Evolutionary conservation across 371 early-diverging fungal species (phyloP), one percentile per base, ranked within the genome.

Genomic region (Mortierella sp.): DNA sequence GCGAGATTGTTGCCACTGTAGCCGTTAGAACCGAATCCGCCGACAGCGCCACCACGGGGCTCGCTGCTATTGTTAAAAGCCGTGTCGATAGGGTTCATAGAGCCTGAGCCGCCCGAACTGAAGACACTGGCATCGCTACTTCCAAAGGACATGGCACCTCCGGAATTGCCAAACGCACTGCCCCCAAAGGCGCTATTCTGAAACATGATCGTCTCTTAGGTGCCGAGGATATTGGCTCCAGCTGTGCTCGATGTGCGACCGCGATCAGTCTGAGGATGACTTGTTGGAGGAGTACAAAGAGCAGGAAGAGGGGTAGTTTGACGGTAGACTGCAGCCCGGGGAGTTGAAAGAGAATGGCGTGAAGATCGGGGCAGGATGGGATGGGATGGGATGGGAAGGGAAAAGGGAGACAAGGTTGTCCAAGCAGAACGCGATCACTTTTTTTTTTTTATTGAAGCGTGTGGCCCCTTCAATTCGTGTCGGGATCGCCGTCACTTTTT

Each of bases 1-100:
- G 34, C 7, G 7, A 7, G 34, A 38, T 38, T 41, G 9, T 38
- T 26, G 9, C 27, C 38, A 13, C 26, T 43, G 18, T 39, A 38
- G 49, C 42, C 41, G n/a, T 63, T 55, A 3, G 34, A 34, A 34
- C 34, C 10, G 34, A 63, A 59, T 38, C 24, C 50, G 27, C 57
- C 45, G 5, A 18, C 34, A 31, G 34, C 53, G 53, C 38, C 50
- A 26, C 7, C 19, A 21, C 58, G 24, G 3, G 38, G 24, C 14
- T 23, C 19, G 42, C 23, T 39, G 4, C 26, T 63, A 14, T 9
- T 34, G 64, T 46, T 43, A 39, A 26, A 38, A 27, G 38, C 24
- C 24, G 19, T 21, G 21, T 52, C 43, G 13, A 21, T 26, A 41
- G 34, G 24, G 38, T 28, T 52, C 30, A 34, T 30, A 28, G 45